Evolutionary conservation across 768 basidiomycete genomes (phyloP).

Genomic region (Butyriboletus loyo): DNA sequence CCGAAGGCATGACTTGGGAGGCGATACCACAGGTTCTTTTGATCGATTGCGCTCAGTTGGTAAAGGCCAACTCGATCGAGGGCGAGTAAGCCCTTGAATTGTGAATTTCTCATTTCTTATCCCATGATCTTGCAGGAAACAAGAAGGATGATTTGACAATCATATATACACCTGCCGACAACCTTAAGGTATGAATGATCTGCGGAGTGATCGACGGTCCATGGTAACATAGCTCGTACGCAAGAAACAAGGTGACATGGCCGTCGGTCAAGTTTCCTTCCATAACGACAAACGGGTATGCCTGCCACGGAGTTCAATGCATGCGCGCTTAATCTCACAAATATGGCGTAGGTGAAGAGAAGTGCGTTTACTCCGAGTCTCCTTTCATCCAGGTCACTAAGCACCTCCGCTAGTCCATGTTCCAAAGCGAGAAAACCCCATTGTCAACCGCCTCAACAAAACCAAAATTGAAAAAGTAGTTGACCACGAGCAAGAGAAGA

Average conservation of each 20-base stretch:
- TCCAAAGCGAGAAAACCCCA: constrained; percentile 75
- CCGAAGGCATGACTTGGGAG: constrained; percentile 82
- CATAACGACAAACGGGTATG: constrained; percentile 83
- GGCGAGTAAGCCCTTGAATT: constrained; percentile 36
- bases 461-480: constrained; percentile 83
- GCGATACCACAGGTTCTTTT: constrained; percentile 76
- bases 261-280: constrained; percentile 93
- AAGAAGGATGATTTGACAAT: constrained; percentile 92
- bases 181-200: constrained; percentile 68
- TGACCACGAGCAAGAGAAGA: constrained; percentile 86
- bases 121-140: constrained; percentile 59
- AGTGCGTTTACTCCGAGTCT: constrained; percentile 37
- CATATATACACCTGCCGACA: constrained; percentile 91
- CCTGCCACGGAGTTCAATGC: neutral
- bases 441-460: constrained; percentile 92
- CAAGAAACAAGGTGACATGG: constrained; percentile 98
- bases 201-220: neutral
- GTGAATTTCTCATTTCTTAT: neutral
- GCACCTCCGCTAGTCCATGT: constrained; percentile 57
- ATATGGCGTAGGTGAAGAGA: constrained; percentile 66
- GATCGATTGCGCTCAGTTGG: constrained; percentile 87
- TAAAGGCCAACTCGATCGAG: constrained; percentile 97
- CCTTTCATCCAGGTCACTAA: neutral
- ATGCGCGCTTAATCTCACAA: neutral
- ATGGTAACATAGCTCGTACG: neutral